A percentile compares a stretch with the other conserved stretches of the same genome.
phyloP scores from a whole-genome alignment of 1,139 yeast genomes.

The Taiozyma sp. region DNA sequence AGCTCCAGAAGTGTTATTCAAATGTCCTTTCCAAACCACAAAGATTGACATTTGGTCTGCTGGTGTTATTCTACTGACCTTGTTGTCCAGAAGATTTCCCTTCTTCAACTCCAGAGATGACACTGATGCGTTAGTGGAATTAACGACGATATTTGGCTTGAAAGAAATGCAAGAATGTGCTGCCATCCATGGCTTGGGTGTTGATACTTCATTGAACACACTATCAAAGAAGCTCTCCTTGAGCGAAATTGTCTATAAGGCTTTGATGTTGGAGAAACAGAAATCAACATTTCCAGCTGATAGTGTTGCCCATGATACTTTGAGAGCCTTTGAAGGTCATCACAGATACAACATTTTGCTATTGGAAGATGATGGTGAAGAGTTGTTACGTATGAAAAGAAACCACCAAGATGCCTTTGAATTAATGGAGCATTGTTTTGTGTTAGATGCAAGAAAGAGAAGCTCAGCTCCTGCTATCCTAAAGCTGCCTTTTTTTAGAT shows the following conservation, averaged over 20 bases:
- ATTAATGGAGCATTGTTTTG: conserved; percentile 47
- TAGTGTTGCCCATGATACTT: conserved; percentile 34
- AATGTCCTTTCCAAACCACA: conserved; percentile 52
- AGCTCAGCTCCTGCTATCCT: conserved; percentile 80
- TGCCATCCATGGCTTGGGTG: conserved; percentile 80
- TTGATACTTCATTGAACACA: conserved; percentile 51
- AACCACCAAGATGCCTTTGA: conserved; percentile 20
- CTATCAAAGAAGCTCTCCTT: conserved; percentile 21
- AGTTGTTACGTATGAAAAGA: conserved; percentile 6
- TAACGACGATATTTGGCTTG: conserved; percentile 79
- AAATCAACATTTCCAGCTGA: conserved; percentile 33
- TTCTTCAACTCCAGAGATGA: conserved; percentile 94
- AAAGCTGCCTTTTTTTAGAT: conserved; percentile 20
- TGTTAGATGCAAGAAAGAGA: conserved; percentile 74
- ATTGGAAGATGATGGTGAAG: conserved; percentile 9
- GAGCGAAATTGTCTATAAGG: conserved; percentile 15
- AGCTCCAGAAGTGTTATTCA: conserved; percentile 67
- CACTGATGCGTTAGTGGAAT: conserved; percentile 82
- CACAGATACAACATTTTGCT: conserved; percentile 5
- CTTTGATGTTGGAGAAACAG: conserved; percentile 28
- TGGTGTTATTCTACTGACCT: conserved; percentile 70
- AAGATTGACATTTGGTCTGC: conserved; percentile 81
- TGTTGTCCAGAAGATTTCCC: conserved; percentile 72
- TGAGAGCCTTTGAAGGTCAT: conserved; percentile 12
- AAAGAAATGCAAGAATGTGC: conserved; percentile 75